Conservation (phyloP, 148 eudicot genomes). For the Cornus florida region DNA sequence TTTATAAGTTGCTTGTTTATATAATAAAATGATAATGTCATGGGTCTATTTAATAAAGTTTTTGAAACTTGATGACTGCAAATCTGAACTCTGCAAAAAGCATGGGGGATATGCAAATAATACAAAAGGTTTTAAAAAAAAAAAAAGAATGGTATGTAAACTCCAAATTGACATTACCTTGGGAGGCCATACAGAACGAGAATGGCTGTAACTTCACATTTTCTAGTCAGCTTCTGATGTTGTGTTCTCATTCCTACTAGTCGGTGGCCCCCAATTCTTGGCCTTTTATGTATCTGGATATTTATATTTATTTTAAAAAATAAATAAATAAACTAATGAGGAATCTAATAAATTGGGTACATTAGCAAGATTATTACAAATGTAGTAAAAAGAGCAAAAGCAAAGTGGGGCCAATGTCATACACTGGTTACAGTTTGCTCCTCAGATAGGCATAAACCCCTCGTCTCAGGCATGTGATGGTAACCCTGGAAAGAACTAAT, state of each 20-base stretch:
- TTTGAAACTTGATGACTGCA: not conserved
- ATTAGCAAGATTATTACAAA: not conserved
- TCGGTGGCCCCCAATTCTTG: constrained; percentile 75
- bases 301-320: constrained; percentile 8
- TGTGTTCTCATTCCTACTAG: constrained; percentile 92
- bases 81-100: not conserved
- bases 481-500: constrained; percentile 50
- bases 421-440: constrained; percentile 97
- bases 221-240: constrained; percentile 73
- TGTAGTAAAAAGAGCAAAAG: not conserved
- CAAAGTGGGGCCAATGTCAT: constrained; percentile 20
- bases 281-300: constrained; percentile 72
- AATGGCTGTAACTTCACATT: constrained; percentile 98
- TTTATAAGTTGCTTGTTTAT: too few species aligned
- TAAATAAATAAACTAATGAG: not conserved
- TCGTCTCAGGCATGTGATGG: constrained; percentile 99
- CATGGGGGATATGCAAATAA: not conserved
- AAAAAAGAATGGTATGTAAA: not conserved
- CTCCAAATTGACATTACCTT: constrained; percentile 46
- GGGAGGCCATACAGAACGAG: constrained; percentile 96
- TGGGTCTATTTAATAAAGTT: not conserved
- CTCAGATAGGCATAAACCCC: constrained; percentile 98
- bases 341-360: not conserved
- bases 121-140: too few species aligned
- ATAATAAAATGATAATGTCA: not conserved